Percentiles rank a stretch among this genome's conserved stretches.
Evolutionary conservation across 2,329 filamentous ascomycete genomes (phyloP).

Genomic region (Cladosporium phlei): DNA sequence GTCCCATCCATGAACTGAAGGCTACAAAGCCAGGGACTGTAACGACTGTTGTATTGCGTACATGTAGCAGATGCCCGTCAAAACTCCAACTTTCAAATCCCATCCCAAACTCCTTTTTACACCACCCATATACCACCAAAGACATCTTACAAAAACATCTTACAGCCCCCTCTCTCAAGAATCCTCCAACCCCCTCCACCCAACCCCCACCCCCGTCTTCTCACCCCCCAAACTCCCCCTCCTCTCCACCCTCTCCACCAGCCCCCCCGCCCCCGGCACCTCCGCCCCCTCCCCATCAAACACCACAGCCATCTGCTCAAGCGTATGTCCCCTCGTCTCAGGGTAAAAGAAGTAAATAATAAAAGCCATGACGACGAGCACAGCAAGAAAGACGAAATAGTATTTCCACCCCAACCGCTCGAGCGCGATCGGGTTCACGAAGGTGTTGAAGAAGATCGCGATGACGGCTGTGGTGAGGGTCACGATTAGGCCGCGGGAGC

Average conservation of each 20-base stretch:
- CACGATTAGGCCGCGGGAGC: slow-evolving; percentile 12
- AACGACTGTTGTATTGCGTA: no score
- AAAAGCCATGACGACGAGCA: slow-evolving; percentile 23
- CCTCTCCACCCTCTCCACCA: slow-evolving; percentile 16
- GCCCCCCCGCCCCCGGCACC: no score
- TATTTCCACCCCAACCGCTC: slow-evolving; percentile 29
- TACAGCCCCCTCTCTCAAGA: no score
- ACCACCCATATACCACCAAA: no score
- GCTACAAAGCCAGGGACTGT: no score
- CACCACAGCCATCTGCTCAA: slow-evolving; percentile 42
- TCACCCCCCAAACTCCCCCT: slow-evolving; percentile 15
- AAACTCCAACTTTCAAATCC: no score
- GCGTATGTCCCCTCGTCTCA: slow-evolving; percentile 26
- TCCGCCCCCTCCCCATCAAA: slow-evolving; percentile 15
- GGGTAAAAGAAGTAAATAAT: slow-evolving; percentile 29
- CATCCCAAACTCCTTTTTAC: no score
- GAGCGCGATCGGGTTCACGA: slow-evolving; percentile 22
- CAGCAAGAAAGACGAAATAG: slow-evolving; percentile 30
- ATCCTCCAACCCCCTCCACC: no score
- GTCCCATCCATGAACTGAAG: no score
- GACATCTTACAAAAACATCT: no score
- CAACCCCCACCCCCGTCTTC: slow-evolving; percentile 7
- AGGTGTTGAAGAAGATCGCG: slow-evolving; percentile 14
- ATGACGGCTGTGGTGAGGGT: slow-evolving; percentile 6
- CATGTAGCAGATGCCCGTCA: no score